Base-by-base conservation (phyloP, 1,139 yeast species). In the Debaryomycetaceae sp. region DNA sequence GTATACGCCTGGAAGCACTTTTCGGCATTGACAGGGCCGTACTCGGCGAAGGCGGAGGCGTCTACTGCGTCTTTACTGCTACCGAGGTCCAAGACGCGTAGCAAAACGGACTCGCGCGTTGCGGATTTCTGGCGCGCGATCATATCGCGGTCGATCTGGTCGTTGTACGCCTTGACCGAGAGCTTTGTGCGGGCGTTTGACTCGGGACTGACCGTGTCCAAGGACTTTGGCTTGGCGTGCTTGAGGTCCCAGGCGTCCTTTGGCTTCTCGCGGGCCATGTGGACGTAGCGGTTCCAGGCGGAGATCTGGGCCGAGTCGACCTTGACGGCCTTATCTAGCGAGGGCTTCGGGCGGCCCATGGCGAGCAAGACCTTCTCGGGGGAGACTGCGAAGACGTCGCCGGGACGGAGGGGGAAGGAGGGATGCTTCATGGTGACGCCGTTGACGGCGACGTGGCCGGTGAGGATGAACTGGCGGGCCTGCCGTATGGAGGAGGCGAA, bases 401-500 rank as follows among this genome's bases (percentile, higher is more conserved):
- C 98, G 7, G 90, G 73, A 37, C 69, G 62, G 44, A 90, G 65
- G 5, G 79, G 74, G 51, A 68, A 87, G 3, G 87, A 76, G 4
- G 97, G 95, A 42, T 82, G 86, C 41, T 68, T 74, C 37, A 87
- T 78, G 14, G 63, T 51, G 15, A 73, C 71, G 5, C 95, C 96
- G 49, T 90, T 90, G 22, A 90, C 97, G 38, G 66, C 62, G 13
- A 90, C 98, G 41, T 78, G 68, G 1, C 95, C 95, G 30, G 76
- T 77, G 16, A 82, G 57, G 35, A 90, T 77, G 46, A 81, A 86
- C 50, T 82, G 87, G 41, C 95, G 74, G 2, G 98, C 95, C 55
- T 90, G 97, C 64, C 96, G 77, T 5, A 85, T 74, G 5, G 95
- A 82, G 5, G 95, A 73, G 4, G 98, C 95, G 61, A 90, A 87